Base-by-base conservation (phyloP, 768 basidiomycete genomes). In the Trametes cinnabarina region DNA sequence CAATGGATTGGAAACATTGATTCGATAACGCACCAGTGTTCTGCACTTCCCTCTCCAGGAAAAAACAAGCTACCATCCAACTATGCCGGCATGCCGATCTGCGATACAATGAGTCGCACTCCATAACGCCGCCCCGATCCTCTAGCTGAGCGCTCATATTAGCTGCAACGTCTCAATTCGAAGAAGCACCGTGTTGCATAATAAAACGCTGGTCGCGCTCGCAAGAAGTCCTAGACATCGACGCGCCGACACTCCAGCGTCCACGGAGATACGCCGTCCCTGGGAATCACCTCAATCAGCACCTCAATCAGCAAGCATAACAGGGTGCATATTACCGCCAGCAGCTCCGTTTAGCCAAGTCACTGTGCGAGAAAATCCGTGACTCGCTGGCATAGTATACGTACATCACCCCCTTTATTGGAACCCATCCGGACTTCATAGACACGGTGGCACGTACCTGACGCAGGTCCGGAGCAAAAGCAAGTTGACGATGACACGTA, bases 11-110 rank as follows among this genome's bases (percentile, higher is more conserved):
- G 12, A 32, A 12, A 32, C 30, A 32, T 42, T 17, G 43, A 26
- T 22, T 39, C 25, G 32, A n/a, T 4, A 30, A 22, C 20, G 22
- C 42, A 23, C 23, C 26, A 32, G 32, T 30, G 53, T 32, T 46
- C 32, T 12, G 42, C 28, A 10, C 19, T 11, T 20, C 10, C 49
- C 32, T 39, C 35, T 12, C 35, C 11, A 8, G 49, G 35, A n/a
- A 39, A 34, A 19, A 25, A 39, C 40, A 25, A 14, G 44, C 44
- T 25, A 20, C 44, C 25, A 46, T 14, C 28, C 11, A 10, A 1
- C 28, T 46, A 47, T 55, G 46, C 54, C 54, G 46, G 26, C 46
- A 55, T 28, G 43, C 46, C 54, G 54, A 55, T 55, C 46, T 12
- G 15, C 46, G 44, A 46, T 46, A 46, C 44, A 46, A 25, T 46